A percentile compares a stretch with the other conserved stretches of the same genome.
Conservation (phyloP, 768 basidiomycete species). For the Flagelloscypha sp. region DNA sequence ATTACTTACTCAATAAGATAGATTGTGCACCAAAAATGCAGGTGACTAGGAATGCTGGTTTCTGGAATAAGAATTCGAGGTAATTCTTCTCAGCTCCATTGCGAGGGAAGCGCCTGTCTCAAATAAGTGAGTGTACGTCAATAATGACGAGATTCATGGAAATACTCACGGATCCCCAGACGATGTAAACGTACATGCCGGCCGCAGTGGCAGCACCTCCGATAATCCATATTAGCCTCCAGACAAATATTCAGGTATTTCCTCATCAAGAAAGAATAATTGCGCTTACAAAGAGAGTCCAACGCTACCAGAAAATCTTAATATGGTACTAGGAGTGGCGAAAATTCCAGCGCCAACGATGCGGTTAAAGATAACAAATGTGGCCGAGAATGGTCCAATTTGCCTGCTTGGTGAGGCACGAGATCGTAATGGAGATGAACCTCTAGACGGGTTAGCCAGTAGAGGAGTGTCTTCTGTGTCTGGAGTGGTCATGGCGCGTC, state of each 20-base stretch:
- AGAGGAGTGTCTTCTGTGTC: too few species aligned
- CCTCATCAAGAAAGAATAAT: neutral
- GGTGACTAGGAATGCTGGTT: slow-evolving; percentile 47
- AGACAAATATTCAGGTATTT: neutral
- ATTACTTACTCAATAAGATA: slow-evolving; percentile 35
- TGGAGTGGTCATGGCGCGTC: too few species aligned
- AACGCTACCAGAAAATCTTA: slow-evolving; percentile 30
- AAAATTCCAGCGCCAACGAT: slow-evolving; percentile 36
- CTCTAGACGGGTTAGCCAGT: too few species aligned
- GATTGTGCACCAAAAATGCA: slow-evolving; percentile 49
- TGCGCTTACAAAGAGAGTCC: slow-evolving; percentile 28
- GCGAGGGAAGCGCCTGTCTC: slow-evolving; percentile 39
- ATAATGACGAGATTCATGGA: neutral
- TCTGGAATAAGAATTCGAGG: slow-evolving; percentile 51
- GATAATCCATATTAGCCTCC: slow-evolving; percentile 34
- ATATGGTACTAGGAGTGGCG: slow-evolving; percentile 33
- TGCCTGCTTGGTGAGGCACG: too few species aligned
- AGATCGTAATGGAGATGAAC: too few species aligned
- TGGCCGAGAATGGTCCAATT: slow-evolving; percentile 25
- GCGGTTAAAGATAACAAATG: slow-evolving; percentile 36
- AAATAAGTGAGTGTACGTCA: neutral
- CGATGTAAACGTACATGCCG: slow-evolving; percentile 33
- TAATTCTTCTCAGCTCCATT: slow-evolving; percentile 72
- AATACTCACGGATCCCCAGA: slow-evolving; percentile 28
- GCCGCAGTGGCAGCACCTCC: slow-evolving; percentile 31